Evolutionary conservation across 2,329 filamentous ascomycete genomes (phyloP).

Genomic region (Fusarium poae): DNA sequence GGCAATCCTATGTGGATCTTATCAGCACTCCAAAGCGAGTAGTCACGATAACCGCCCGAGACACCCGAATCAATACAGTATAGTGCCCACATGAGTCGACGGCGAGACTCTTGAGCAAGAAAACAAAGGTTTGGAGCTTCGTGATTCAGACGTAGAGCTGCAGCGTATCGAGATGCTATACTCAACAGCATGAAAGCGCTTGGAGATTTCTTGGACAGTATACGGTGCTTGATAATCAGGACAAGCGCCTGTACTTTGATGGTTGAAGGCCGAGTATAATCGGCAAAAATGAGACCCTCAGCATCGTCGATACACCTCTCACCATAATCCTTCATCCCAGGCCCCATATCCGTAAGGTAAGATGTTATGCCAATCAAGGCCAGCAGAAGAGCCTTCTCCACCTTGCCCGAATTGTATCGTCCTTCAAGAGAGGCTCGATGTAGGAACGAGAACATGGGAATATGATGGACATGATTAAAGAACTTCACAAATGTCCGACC

Average conservation of each 20-base stretch:
- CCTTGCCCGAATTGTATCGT: slow-evolving; percentile 67
- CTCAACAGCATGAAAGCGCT: slow-evolving; percentile 61
- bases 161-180: slow-evolving; percentile 59
- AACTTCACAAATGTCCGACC: slow-evolving; percentile 68
- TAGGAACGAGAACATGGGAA: slow-evolving; percentile 70
- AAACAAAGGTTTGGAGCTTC: slow-evolving; percentile 57
- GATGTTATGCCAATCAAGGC: slow-evolving; percentile 69
- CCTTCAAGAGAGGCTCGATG: slow-evolving; percentile 72
- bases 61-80: slow-evolving; percentile 60
- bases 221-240: slow-evolving; percentile 60
- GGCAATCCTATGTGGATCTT: slow-evolving; percentile 59
- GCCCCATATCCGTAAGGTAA: slow-evolving; percentile 67
- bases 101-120: slow-evolving; percentile 58
- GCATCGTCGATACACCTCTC: slow-evolving; percentile 68
- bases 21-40: slow-evolving; percentile 59
- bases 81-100: slow-evolving; percentile 60
- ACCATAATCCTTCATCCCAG: slow-evolving; percentile 65
- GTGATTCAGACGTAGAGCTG: slow-evolving; percentile 59
- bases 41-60: slow-evolving; percentile 60
- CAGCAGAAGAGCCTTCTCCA: slow-evolving; percentile 66
- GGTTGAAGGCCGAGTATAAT: slow-evolving; percentile 68
- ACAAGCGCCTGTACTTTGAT: slow-evolving; percentile 66
- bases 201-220: slow-evolving; percentile 59
- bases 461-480: slow-evolving; percentile 70
- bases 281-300: slow-evolving; percentile 64